Evolutionary conservation across 495 filamentous ascomycete genomes (phyloP), one percentile per base, ranked within the genome.

Genomic region (Hypoxylon rickii): DNA sequence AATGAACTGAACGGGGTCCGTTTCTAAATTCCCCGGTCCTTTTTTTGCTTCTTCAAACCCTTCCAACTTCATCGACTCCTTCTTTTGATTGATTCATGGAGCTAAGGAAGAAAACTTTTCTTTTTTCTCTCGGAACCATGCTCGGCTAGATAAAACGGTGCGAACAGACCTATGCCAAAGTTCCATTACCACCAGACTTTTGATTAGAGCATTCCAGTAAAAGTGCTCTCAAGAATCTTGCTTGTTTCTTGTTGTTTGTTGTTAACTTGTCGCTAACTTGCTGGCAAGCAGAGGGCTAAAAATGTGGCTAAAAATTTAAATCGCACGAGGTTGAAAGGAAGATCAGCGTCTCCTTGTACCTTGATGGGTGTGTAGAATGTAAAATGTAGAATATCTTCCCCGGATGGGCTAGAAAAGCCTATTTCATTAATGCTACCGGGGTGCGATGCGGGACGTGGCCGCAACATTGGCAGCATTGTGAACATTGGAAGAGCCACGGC

Each of bases 381-480:
- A n/a, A n/a, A n/a, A n/a, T n/a, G 44, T 45, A 51, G 29, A 40
- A 40, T 40, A 18, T 51, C n/a, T 58, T 63, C 59, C 59, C 59
- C 59, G 53, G 59, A 52, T 39, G 49, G 53, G 43, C 59, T 53
- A 58, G 59, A 58, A 63, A 63, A 53, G 49, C 39, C 59, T 63
- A 58, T 63, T 54, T 32, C 17, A 29, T 52, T 22, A 44, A 33
- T 18, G 42, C 40, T 48, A 7, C 58, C 55, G 26, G 44, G 39
- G 57, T 5, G 20, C 10, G 33, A 22, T 33, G 37, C 37, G 37
- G 44, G 31, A 46, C 10, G 37, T 16, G 46, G 34, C 33, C 51
- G 18, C 31, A 51, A 29, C 24, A 29, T 29, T 5, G n/a, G n/a
- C n/a, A n/a, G n/a, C n/a, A n/a, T n/a, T n/a, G n/a, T n/a, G n/a